Conservation (phyloP, 345 rosid species). For the Populus davidiana region DNA sequence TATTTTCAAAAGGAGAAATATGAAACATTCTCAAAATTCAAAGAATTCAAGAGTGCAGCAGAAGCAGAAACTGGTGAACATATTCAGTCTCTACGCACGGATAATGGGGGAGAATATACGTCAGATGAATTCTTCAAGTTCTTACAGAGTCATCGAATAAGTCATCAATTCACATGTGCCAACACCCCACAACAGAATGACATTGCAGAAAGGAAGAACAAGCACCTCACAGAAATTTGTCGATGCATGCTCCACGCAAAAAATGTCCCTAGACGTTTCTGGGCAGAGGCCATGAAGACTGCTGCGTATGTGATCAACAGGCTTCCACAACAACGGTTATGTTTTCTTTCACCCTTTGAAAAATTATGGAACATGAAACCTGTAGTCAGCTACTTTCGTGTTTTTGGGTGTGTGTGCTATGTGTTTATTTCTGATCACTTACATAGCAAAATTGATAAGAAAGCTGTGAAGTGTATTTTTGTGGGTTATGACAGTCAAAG, state of each 20-base stretch:
- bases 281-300: background rate
- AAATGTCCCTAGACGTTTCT: background rate
- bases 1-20: too few relatives aligned
- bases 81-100: background rate
- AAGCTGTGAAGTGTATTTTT: too few relatives aligned
- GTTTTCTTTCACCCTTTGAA: background rate
- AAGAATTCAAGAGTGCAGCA: background rate
- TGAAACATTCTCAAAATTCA: background rate
- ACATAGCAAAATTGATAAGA: background rate
- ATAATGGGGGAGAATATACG: background rate
- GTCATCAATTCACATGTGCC: too few relatives aligned
- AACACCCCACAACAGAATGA: too few relatives aligned
- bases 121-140: background rate
- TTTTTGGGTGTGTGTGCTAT: too few relatives aligned
- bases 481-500: too few relatives aligned
- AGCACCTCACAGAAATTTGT: background rate
- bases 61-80: background rate
- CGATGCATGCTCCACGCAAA: background rate
- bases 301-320: background rate
- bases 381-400: background rate
- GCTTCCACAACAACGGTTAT: background rate
- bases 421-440: background rate
- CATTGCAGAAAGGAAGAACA: background rate
- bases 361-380: background rate
- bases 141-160: background rate